A percentile compares a stretch with the other conserved stretches of the same genome.
These are phyloP conservation scores for Saccharomycopsis amapae DNA, from an alignment of 805 yeast genomes.

Conservation along the genomic window DNA sequence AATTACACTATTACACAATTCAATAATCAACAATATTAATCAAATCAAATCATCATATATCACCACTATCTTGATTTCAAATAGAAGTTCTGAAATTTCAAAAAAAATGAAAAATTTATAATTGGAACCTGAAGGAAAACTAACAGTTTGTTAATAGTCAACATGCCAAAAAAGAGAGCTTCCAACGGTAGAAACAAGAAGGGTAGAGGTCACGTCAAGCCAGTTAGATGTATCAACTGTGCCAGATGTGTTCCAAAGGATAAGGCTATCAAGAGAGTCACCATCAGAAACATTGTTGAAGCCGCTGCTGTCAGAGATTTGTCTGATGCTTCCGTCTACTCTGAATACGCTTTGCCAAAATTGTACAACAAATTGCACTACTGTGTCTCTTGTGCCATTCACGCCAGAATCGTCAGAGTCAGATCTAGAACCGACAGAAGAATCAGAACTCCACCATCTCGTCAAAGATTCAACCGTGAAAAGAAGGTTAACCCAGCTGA, in stretches of 20 bases:
- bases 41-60: too few relatives aligned
- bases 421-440: constrained; percentile 99
- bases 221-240: constrained; percentile 99
- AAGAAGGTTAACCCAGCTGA: constrained; percentile 95
- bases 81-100: too few relatives aligned
- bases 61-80: too few relatives aligned
- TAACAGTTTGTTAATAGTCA: constrained; percentile 1
- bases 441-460: constrained; percentile 97
- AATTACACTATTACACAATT: too few relatives aligned
- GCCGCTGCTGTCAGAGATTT: constrained; percentile 99
- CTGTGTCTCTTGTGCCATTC: constrained; percentile 99
- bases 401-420: constrained; percentile 99
- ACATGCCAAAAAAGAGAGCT: constrained; percentile 99
- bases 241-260: constrained; percentile 99
- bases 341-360: constrained; percentile 99
- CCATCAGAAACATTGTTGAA: constrained; percentile 99
- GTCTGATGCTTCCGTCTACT: constrained; percentile 98
- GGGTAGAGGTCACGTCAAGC: constrained; percentile 99
- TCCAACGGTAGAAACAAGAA: constrained; percentile 99
- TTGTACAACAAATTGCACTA: constrained; percentile 99
- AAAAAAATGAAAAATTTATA: too few relatives aligned
- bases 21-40: too few relatives aligned
- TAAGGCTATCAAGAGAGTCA: constrained; percentile 99
- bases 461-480: constrained; percentile 96
- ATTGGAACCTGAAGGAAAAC: too few relatives aligned